These are phyloP conservation scores for Lecanoromycetidae sp. DNA, from an alignment of 2,329 filamentous ascomycete species.

Conservation along the genomic window DNA sequence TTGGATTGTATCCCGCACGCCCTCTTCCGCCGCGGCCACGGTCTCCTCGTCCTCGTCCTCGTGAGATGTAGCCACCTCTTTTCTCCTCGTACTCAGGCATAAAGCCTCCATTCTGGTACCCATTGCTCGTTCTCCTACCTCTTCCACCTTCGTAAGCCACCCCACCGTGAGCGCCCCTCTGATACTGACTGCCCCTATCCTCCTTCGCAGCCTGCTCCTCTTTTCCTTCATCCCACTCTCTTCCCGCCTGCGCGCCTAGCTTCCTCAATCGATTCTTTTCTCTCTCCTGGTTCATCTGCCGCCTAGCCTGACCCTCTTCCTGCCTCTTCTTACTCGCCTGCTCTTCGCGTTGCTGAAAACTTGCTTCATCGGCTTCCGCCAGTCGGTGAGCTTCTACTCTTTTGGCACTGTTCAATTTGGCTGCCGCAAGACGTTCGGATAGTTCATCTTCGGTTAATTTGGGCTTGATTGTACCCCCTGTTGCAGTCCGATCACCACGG, in stretches of 20 bases:
- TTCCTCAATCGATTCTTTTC: slow-evolving; percentile 50
- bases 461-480: slow-evolving; percentile 37
- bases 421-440: slow-evolving; percentile 47
- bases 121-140: slow-evolving; percentile 1
- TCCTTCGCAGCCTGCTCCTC: slow-evolving; percentile 43
- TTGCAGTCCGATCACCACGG: slow-evolving; percentile 42
- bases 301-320: slow-evolving; percentile 37
- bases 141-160: slow-evolving; percentile 23
- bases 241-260: slow-evolving; percentile 43
- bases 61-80: background rate
- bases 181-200: slow-evolving; percentile 32
- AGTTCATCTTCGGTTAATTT: slow-evolving; percentile 56
- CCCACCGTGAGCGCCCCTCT: slow-evolving; percentile 41
- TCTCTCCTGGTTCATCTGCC: slow-evolving; percentile 50
- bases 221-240: slow-evolving; percentile 54
- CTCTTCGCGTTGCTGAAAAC: slow-evolving; percentile 52
- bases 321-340: slow-evolving; percentile 43
- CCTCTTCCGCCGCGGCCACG: slow-evolving; percentile 12
- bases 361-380: slow-evolving; percentile 55
- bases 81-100: background rate
- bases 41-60: slow-evolving; percentile 12
- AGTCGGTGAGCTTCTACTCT: slow-evolving; percentile 49
- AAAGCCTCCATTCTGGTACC: background rate
- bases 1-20: slow-evolving; percentile 1
- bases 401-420: slow-evolving; percentile 49